phyloP scores from a whole-genome alignment of 2,329 filamentous ascomycete species.

The Aspergillus aculeatinus region DNA sequence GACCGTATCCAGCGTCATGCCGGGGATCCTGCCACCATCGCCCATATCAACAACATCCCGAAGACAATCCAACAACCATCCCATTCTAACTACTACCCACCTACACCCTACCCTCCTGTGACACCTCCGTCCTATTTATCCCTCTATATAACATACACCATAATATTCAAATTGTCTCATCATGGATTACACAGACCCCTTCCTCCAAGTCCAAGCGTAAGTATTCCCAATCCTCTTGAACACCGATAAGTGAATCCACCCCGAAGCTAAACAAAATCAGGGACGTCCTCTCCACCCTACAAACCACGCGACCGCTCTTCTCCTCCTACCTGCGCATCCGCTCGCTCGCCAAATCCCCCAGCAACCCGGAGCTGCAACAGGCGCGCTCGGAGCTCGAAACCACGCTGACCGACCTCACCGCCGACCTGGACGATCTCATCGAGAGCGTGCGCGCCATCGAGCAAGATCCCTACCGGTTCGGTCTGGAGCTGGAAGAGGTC shows the following conservation, averaged over 20 bases:
- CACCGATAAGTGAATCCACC: not conserved
- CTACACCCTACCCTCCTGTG: not conserved
- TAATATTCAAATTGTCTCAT: constrained; percentile 8
- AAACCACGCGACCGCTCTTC: constrained; percentile 80
- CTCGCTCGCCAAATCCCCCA: constrained; percentile 69
- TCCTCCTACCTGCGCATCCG: constrained; percentile 94
- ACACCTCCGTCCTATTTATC: not conserved
- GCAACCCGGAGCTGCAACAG: constrained; percentile 68
- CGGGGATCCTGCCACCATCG: too few relatives aligned
- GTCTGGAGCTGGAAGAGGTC: constrained; percentile 79
- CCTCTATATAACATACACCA: not conserved
- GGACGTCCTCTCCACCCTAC: constrained; percentile 82
- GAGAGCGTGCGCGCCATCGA: constrained; percentile 87
- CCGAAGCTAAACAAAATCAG: constrained; percentile 45
- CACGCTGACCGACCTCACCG: constrained; percentile 70
- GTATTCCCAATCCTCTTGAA: constrained; percentile 9
- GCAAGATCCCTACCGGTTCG: constrained; percentile 80
- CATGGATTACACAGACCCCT: constrained; percentile 45
- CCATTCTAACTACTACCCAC: not conserved
- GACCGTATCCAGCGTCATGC: too few relatives aligned
- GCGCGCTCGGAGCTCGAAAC: constrained; percentile 73
- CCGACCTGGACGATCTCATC: constrained; percentile 85
- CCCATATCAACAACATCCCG: too few relatives aligned
- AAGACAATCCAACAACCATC: too few relatives aligned
- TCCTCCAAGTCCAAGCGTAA: constrained; percentile 51